Evolutionary conservation across 2,329 filamentous ascomycete species (phyloP).

Genomic region (Neopestalotiopsis rosae): DNA sequence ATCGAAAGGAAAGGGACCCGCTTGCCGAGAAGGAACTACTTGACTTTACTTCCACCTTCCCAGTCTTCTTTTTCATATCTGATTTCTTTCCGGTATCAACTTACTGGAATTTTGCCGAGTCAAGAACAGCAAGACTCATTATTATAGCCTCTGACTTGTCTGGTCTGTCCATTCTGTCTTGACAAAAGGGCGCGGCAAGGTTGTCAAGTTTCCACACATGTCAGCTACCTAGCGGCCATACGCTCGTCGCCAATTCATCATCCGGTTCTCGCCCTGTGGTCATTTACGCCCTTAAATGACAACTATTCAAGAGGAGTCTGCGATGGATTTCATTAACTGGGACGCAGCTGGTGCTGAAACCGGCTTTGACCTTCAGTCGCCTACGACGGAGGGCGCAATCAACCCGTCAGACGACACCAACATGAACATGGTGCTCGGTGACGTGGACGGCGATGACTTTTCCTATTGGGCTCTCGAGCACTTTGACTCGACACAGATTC

Average conservation of each 20-base stretch:
- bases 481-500: conserved; percentile 51
- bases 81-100: background rate
- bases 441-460: conserved; percentile 64
- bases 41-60: background rate
- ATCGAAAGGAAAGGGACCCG: conserved; percentile 10
- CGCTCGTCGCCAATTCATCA: too few species aligned
- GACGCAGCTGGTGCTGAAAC: conserved; percentile 48
- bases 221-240: background rate
- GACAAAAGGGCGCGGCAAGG: background rate
- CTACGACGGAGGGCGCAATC: conserved; percentile 38
- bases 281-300: conserved; percentile 33
- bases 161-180: too few species aligned
- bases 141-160: background rate
- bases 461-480: conserved; percentile 65
- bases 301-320: conserved; percentile 61
- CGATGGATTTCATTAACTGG: conserved; percentile 66
- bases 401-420: conserved; percentile 32
- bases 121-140: background rate
- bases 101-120: background rate
- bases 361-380: conserved; percentile 37
- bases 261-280: conserved; percentile 17
- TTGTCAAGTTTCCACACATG: background rate
- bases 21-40: background rate
- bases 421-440: conserved; percentile 60
- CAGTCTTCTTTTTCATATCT: background rate